phyloP scores from a whole-genome alignment of 805 yeast species.

The Lachancea nothofagi region DNA sequence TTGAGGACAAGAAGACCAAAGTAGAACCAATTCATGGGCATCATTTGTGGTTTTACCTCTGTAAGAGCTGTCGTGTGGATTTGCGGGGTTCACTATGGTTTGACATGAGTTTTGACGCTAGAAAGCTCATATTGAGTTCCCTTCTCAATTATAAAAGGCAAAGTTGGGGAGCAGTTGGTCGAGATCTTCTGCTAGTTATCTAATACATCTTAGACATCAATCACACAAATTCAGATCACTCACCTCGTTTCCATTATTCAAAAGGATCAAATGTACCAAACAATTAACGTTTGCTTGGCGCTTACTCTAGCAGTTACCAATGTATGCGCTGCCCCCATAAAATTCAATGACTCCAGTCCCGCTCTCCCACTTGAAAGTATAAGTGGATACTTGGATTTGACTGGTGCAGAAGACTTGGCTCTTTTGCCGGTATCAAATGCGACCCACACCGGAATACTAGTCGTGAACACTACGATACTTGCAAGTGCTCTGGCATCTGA shows the following conservation, averaged over 20 bases:
- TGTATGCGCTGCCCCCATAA: slow-evolving; percentile 19
- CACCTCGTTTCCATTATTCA: not conserved
- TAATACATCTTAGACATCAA: too few relatives aligned
- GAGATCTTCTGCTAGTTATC: too few relatives aligned
- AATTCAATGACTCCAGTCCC: slow-evolving; percentile 9
- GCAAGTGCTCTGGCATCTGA: slow-evolving; percentile 23
- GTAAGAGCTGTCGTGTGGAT: not conserved
- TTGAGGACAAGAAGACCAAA: not conserved
- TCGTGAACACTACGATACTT: slow-evolving; percentile 31
- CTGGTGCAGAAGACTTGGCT: slow-evolving; percentile 25
- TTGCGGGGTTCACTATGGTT: not conserved
- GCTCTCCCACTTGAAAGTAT: slow-evolving; percentile 30
- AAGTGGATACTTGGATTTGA: slow-evolving; percentile 28
- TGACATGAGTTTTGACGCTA: too few relatives aligned
- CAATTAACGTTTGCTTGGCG: not conserved
- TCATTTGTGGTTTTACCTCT: slow-evolving; percentile 3
- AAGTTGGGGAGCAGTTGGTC: too few relatives aligned
- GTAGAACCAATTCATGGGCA: not conserved
- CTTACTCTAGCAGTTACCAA: not conserved
- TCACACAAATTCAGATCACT: not conserved
- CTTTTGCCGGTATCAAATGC: slow-evolving; percentile 27
- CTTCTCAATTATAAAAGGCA: not conserved
- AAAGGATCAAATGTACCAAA: not conserved
- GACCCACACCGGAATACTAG: slow-evolving; percentile 27
- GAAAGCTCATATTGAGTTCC: not conserved